Base-by-base conservation (phyloP, 495 filamentous ascomycete genomes). In the Penicillium macrosclerotiorum region DNA sequence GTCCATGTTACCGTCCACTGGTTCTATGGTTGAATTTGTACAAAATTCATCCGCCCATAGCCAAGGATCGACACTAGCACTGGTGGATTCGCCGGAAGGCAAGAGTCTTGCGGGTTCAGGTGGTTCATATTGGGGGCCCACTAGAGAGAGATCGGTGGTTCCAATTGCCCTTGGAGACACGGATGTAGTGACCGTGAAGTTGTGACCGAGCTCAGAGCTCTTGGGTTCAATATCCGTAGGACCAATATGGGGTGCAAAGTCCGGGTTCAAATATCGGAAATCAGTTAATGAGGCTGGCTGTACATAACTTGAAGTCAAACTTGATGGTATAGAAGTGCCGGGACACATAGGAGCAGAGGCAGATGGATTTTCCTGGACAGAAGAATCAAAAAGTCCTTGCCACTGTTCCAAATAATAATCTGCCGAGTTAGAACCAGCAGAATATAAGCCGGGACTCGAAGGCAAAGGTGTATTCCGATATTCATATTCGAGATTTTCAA, bases 361-460 rank as follows among this genome's bases (percentile, higher is more conserved):
- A 17, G n/a, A 24, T 8, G 36, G 6, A n/a, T 8, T 9, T 1
- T 3, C 8, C 25, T 36, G 8, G 3, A 32, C 41, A 20, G 36
- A 19, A 9, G 38, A 8, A 5, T 14, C 32, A 11, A 74, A 26
- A 7, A 76, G 59, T 22, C 54, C 43, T 4, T 60, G 55, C 74
- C 74, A 78, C 18, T 59, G 52, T 18, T 67, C 57, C 8, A 64
- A 62, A 29, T 65, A 74, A 2, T 46, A 11, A 9, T 62, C 62
- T 11, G 51, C 54, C 0, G 47, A 26, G 20, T 47, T 52, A 2
- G 56, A 55, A 11, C 29, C 42, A 2, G 51, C 26, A 13, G 62
- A 49, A 45, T 67, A 60, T 0, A 57, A 54, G 0, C 58, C 69
- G 9, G 59, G 47, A 39, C 63, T 74, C 23, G 57, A 52, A 0